Evolutionary conservation across 805 yeast species (phyloP).

Genomic region (Candida namnaoensis): DNA sequence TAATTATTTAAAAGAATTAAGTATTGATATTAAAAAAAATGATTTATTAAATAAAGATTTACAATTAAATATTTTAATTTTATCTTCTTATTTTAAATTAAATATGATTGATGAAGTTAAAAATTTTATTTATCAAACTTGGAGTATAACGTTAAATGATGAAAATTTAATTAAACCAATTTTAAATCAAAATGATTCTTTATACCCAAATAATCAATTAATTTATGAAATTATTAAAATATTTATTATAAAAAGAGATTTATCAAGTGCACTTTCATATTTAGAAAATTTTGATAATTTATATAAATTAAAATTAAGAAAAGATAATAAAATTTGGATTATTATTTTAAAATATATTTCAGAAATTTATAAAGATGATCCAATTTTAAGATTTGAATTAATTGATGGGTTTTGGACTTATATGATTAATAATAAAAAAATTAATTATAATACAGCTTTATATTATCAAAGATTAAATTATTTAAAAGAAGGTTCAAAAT

Average conservation of each 20-base stretch:
- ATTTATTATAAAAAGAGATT: not conserved
- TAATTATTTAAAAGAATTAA: not conserved
- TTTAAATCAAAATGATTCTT: not conserved
- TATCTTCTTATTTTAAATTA: not conserved
- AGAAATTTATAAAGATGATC: not conserved
- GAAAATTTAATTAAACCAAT: no score
- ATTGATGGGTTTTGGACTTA: not conserved
- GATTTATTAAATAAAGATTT: no score
- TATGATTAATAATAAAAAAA: constrained; percentile 5
- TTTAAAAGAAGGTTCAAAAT: constrained; percentile 1
- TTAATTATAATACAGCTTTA: constrained; percentile 4
- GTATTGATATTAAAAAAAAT: not conserved
- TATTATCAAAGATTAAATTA: constrained; percentile 6
- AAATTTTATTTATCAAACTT: not conserved
- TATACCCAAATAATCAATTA: not conserved
- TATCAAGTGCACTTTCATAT: not conserved
- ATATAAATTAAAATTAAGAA: no score
- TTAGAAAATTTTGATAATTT: not conserved
- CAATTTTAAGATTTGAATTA: not conserved
- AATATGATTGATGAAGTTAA: not conserved
- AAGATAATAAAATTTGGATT: not conserved
- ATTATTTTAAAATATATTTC: no score
- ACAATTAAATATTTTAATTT: no score
- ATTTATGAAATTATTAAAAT: not conserved
- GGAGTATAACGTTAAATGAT: not conserved